Conservation (phyloP, 2,329 filamentous ascomycete genomes). For the Penicillium concentricum region DNA sequence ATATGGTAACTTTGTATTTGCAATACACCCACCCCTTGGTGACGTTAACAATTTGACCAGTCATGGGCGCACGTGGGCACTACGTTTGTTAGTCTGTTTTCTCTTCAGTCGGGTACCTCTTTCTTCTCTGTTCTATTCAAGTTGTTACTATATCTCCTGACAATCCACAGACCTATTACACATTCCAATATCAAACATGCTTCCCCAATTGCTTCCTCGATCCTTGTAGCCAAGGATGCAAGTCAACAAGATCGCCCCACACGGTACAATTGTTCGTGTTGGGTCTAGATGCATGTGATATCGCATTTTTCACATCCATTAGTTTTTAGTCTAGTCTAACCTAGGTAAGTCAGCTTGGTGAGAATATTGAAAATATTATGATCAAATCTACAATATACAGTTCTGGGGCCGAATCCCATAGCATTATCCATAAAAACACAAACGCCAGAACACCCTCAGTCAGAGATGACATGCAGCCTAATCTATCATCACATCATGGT, state of each 20-base stretch:
- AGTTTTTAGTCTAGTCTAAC: too few relatives aligned
- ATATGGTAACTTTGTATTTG: not conserved
- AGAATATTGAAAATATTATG: not conserved
- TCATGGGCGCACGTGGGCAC: slow-evolving; percentile 8
- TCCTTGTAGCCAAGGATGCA: not conserved
- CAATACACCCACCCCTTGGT: not conserved
- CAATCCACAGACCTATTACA: too few relatives aligned
- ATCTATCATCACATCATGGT: slow-evolving; percentile 31
- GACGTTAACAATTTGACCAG: slow-evolving; percentile 3
- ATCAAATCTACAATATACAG: not conserved
- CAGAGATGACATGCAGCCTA: slow-evolving; percentile 24
- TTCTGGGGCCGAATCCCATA: not conserved
- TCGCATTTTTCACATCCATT: too few relatives aligned
- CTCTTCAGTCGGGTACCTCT: too few relatives aligned
- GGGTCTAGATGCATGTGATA: not conserved
- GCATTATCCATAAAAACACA: slow-evolving; percentile 8
- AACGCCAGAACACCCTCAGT: slow-evolving; percentile 11
- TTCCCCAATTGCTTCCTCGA: too few relatives aligned
- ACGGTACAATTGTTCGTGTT: not conserved
- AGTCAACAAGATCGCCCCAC: not conserved
- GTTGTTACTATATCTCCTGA: too few relatives aligned
- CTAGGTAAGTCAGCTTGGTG: too few relatives aligned
- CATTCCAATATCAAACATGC: not conserved
- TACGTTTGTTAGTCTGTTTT: not conserved
- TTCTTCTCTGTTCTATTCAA: not conserved